Conservation (phyloP, 208 protist species). For the Wallacemonas sp. region DNA sequence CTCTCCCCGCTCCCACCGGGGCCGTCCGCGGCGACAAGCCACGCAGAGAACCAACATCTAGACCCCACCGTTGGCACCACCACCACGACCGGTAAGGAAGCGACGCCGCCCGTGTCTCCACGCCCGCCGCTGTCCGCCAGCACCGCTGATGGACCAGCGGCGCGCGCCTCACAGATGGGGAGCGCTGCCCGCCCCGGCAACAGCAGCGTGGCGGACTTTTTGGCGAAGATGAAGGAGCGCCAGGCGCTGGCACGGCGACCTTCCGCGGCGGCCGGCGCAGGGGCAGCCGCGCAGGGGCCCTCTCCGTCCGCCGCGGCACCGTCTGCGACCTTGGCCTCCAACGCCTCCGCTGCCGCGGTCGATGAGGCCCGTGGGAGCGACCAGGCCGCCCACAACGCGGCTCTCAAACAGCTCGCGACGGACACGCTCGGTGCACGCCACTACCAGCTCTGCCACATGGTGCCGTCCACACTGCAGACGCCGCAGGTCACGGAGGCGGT, state of each 20-base stretch:
- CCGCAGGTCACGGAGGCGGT: slow-evolving; percentile 4
- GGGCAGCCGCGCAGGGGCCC: neutral
- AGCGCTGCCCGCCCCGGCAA: no score
- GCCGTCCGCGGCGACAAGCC: no score
- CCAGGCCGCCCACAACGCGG: slow-evolving; percentile 18
- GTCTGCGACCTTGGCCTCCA: neutral
- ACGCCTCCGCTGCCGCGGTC: neutral
- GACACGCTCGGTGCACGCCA: slow-evolving; percentile 16
- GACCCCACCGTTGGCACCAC: neutral
- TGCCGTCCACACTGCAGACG: neutral
- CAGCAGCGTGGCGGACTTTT: slow-evolving; percentile 18
- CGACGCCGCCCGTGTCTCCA: no score
- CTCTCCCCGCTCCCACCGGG: slow-evolving; percentile 5
- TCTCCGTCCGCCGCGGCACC: neutral
- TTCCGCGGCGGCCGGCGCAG: neutral
- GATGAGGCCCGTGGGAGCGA: neutral
- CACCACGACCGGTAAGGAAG: neutral
- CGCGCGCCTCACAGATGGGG: no score
- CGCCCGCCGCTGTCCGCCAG: neutral
- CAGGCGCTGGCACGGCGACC: slow-evolving; percentile 17
- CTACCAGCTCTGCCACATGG: slow-evolving; percentile 18
- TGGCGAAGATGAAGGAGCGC: slow-evolving; percentile 25
- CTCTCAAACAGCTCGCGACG: neutral
- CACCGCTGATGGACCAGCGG: no score
- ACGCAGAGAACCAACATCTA: slow-evolving; percentile 2